Conservation (phyloP, 116 monocot species). For the Trichopus zeylanicus region DNA sequence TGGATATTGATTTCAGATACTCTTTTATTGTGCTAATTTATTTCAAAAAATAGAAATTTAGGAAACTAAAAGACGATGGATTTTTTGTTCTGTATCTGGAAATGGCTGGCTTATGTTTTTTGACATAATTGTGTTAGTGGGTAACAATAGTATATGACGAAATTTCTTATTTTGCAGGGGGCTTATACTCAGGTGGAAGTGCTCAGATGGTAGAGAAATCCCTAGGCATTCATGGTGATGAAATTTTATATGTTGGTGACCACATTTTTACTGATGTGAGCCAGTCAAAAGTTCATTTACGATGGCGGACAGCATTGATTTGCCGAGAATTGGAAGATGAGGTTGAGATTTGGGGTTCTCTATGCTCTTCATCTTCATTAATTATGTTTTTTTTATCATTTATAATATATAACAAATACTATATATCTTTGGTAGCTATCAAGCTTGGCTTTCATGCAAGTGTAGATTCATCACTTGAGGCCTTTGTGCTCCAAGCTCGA, state of each 20-base stretch:
- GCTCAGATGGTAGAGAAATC: constrained; percentile 94
- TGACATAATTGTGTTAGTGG: no score
- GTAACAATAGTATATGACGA: neutral
- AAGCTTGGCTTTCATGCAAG: neutral
- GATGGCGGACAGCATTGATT: constrained; percentile 93
- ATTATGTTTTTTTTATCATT: neutral
- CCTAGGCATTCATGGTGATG: constrained; percentile 81
- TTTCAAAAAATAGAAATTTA: no score
- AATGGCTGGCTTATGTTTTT: neutral
- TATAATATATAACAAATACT: no score
- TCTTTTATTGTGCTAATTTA: neutral
- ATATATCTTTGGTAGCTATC: neutral
- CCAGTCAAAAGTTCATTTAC: constrained; percentile 93
- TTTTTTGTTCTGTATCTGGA: neutral
- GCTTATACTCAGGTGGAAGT: constrained; percentile 91
- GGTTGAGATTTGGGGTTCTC: constrained; percentile 26
- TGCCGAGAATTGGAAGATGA: constrained; percentile 94
- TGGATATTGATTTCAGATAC: no score
- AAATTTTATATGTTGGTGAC: constrained; percentile 95
- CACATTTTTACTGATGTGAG: constrained; percentile 98
- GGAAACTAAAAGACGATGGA: no score
- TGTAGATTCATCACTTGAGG: constrained; percentile 2
- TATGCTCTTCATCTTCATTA: neutral
- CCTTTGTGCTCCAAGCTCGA: no score
- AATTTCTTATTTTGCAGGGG: constrained; percentile 38